A percentile compares a stretch with the other conserved stretches of the same genome.
These are phyloP conservation scores for Aplosporella prunicola DNA, from an alignment of 2,329 filamentous ascomycete genomes.

Conservation along the genomic window DNA sequence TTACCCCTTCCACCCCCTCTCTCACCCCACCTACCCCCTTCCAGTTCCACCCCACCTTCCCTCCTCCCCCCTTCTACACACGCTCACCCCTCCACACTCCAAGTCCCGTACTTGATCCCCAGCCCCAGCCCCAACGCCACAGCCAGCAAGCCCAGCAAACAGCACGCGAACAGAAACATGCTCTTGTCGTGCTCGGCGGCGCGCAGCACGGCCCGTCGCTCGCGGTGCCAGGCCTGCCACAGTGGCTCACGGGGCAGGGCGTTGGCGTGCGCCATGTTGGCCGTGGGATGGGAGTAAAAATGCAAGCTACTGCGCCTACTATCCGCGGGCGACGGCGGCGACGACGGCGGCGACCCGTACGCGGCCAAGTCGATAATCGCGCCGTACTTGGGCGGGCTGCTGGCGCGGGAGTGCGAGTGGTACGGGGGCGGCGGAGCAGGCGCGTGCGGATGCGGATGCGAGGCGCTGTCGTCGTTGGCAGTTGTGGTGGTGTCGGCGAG, in stretches of 20 bases:
- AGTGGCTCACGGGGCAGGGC: slow-evolving; percentile 3
- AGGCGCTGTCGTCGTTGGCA: no score
- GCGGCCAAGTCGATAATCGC: no score
- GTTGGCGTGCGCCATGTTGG: background rate
- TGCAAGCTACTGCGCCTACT: no score
- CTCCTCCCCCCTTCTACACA: no score
- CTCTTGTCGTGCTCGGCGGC: slow-evolving; percentile 8
- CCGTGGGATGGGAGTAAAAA: no score
- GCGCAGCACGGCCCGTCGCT: slow-evolving; percentile 5
- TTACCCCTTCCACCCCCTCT: background rate
- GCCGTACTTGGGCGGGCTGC: slow-evolving; percentile 3
- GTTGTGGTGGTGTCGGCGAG: no score
- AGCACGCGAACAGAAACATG: slow-evolving; percentile 5
- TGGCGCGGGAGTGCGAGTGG: slow-evolving; percentile 1
- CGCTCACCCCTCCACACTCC: no score
- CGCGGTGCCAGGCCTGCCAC: slow-evolving; percentile 8
- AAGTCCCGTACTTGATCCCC: slow-evolving; percentile 1
- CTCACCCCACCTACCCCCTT: background rate
- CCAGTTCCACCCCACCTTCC: background rate
- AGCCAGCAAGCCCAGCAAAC: slow-evolving; percentile 4
- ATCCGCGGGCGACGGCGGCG: slow-evolving; percentile 5
- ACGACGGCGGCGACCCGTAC: no score
- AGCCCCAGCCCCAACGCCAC: slow-evolving; percentile 5
- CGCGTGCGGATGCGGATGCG: no score
- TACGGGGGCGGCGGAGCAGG: no score